Base-by-base conservation (phyloP, 2,329 filamentous ascomycete species). In the Aspergillus pseudoterreus region DNA sequence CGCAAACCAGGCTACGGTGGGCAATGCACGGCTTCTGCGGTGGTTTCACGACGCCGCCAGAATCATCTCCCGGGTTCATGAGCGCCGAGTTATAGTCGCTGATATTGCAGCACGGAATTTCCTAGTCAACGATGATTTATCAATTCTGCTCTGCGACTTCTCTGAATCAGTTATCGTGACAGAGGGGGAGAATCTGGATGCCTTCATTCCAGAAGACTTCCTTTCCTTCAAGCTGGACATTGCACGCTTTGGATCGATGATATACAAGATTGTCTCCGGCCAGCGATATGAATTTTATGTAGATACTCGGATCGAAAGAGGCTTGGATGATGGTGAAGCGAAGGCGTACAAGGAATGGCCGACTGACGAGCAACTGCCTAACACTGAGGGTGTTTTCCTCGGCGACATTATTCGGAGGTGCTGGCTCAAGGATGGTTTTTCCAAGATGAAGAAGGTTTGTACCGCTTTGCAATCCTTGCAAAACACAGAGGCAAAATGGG, bases 181-280 rank as follows among this genome's bases (percentile, higher is more conserved):
- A 6, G 32, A 46, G 30, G 32, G 21, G 6, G 4, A 17, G 3
- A 12, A 11, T 46, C 17, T 51, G 30, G 47, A 24, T 10, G 44
- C 24, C 9, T 54, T 49, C 33, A 19, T 53, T 30, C 54, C 52
- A 19, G 51, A 54, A 45, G 51, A 57, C 38, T 54, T 52, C n/a
- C 42, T 57, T 41, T 57, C 54, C 21, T 19, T 49, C 36, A 57
- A 57, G 38, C 51, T 52, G 43, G 52, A 57, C 46, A 50, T 57
- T 36, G 52, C 52, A 24, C 52, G 52, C 36, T 54, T 57, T 47
- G 52, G 54, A 30, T 52, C 49, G 11, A 54, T 57, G 49, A 55
- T 57, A 17, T 57, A 57, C 36, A 49, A 55, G 52, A 47, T 55
- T 36, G 51, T 43, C 32, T 44, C 52, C 32, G 49, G 52, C 39